Percentiles rank a stretch among this genome's conserved stretches.
phyloP scores from a whole-genome alignment of 208 protist genomes.

The Plasmodiophora brassicae region DNA sequence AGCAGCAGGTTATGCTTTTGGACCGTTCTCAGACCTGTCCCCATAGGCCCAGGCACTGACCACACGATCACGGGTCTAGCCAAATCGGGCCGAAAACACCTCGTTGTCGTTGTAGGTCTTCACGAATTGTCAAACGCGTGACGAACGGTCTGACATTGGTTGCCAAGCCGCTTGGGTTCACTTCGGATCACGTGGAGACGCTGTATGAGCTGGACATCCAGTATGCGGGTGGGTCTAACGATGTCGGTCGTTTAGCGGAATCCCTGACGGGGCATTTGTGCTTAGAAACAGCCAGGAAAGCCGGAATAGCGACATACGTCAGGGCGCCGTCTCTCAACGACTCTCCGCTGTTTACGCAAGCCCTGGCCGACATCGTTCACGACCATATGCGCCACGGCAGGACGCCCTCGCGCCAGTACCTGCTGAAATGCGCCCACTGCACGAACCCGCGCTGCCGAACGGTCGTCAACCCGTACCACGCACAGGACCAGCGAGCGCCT shows the following conservation, averaged over 20 bases:
- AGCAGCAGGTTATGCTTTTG: no score
- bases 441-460: background rate
- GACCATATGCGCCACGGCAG: background rate
- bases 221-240: background rate
- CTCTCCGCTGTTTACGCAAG: background rate
- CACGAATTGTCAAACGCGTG: no score
- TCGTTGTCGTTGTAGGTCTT: slow-evolving; percentile 58
- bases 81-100: background rate
- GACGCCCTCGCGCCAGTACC: background rate
- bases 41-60: no score
- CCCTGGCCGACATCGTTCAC: background rate
- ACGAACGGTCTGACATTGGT: no score
- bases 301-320: background rate
- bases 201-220: slow-evolving; percentile 66
- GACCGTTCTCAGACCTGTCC: no score
- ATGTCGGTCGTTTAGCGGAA: background rate
- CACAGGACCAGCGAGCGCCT: no score
- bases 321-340: background rate
- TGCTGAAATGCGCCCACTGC: background rate
- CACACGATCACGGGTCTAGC: no score
- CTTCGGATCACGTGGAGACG: slow-evolving; percentile 70
- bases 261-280: background rate
- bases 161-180: slow-evolving; percentile 68
- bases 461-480: slow-evolving; percentile 3
- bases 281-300: background rate